Evolutionary conservation across 208 protist genomes (phyloP).

Genomic region (Leishmania aethiopica): DNA sequence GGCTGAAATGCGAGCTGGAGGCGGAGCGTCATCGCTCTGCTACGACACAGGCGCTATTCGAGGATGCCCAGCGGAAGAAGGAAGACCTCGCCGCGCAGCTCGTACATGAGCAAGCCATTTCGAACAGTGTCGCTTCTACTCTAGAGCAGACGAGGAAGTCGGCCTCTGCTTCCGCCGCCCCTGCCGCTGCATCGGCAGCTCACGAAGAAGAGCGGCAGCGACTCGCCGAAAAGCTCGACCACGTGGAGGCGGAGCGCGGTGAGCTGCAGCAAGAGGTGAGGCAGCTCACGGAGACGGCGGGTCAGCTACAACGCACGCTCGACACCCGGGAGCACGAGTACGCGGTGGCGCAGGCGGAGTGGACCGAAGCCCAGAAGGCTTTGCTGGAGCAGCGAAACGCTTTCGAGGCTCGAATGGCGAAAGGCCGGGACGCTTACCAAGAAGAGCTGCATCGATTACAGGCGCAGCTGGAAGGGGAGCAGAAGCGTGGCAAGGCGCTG

Average conservation of each 20-base stretch:
- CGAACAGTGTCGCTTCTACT: not conserved
- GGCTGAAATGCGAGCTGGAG: not conserved
- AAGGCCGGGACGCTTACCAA: not conserved
- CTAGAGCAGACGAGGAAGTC: conserved; percentile 47
- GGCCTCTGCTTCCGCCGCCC: not conserved
- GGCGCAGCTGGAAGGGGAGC: not conserved
- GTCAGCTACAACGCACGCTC: not conserved
- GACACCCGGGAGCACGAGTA: conserved; percentile 11
- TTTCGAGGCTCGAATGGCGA: not conserved
- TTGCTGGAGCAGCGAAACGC: conserved; percentile 2
- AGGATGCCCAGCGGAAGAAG: conserved; percentile 21
- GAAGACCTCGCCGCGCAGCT: conserved; percentile 52
- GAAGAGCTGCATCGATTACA: conserved; percentile 3
- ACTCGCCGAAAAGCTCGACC: not conserved
- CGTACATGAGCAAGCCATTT: conserved; percentile 32
- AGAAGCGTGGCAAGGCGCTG: not conserved
- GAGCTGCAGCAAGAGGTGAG: conserved; percentile 4
- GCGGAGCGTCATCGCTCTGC: not conserved
- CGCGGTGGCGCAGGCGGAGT: not conserved
- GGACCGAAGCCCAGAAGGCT: conserved; percentile 5
- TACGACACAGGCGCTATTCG: not conserved
- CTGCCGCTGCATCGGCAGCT: not conserved
- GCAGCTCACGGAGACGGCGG: conserved; percentile 10
- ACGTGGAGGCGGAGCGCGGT: not conserved
- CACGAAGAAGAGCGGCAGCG: not conserved